Conservation (phyloP, 164 flowering plant genomes). For the Liquidambar formosana region DNA sequence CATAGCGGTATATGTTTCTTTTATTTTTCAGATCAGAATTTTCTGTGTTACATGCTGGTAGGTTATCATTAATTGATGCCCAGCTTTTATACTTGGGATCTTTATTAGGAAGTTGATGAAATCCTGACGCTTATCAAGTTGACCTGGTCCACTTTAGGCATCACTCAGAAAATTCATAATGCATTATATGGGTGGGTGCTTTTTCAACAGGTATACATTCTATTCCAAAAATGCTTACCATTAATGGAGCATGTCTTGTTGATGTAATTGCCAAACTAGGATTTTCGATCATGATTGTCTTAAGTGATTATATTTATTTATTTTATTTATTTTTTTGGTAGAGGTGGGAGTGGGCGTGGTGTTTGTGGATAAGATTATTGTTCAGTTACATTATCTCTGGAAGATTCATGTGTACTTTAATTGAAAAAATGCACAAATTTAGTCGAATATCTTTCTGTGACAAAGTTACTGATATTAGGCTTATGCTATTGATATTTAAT, state of each 20-base stretch:
- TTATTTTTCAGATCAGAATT: neutral
- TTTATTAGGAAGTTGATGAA: slow-evolving; percentile 61
- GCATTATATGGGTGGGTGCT: slow-evolving; percentile 77
- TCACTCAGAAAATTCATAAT: slow-evolving; percentile 63
- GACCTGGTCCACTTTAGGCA: slow-evolving; percentile 79
- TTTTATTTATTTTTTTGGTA: no score
- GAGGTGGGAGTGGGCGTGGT: no score
- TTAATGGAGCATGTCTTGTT: neutral
- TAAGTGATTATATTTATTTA: no score
- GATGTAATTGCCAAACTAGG: neutral
- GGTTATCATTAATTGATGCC: slow-evolving; percentile 2
- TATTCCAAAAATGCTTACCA: neutral
- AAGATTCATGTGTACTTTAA: no score
- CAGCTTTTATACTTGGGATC: slow-evolving; percentile 8
- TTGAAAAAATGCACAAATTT: no score
- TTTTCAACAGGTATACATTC: slow-evolving; percentile 64
- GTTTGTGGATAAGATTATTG: no score
- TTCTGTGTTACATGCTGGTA: slow-evolving; percentile 1
- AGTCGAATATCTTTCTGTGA: no score
- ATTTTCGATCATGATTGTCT: no score
- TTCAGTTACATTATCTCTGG: no score
- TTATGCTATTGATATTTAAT: no score
- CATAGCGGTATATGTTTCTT: slow-evolving; percentile 45
- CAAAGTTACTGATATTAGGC: no score
- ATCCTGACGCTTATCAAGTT: slow-evolving; percentile 48